Base-by-base conservation (phyloP, 2,329 filamentous ascomycete genomes). In the Emmonsia crescens region DNA sequence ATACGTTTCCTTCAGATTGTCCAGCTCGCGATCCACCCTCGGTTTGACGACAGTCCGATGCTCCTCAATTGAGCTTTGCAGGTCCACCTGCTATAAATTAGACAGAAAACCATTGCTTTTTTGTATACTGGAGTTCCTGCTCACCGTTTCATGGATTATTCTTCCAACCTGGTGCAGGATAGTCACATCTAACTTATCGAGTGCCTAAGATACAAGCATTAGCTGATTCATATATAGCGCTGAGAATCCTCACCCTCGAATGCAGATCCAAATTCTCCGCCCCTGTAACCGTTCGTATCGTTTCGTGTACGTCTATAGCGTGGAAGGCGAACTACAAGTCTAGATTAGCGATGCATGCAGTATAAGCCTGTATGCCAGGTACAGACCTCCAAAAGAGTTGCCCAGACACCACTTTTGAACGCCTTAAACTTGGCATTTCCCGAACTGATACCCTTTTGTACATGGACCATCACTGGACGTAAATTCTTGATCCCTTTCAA, bases 401-500 rank as follows among this genome's bases (percentile, higher is more conserved):
- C 82, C 92, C 90, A 96, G 16, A 87, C 83, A 38, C 84, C 86
- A 60, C 79, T 84, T 62, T 83, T 82, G 64, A 89, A 82, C 0
- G 84, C 83, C 16, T 76, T 77, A 38, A 77, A 76, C 58, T 79
- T 80, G 2, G 78, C 78, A 62, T 74, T 76, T 19, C 77, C 76
- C 52, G 75, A 74, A 68, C 85, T 86, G n/a, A 89, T 82, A 0
- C 94, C 94, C 72, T 89, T 95, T 61, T 83, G 86, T 10, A 99
- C 77, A 67, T 88, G 86, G 24, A 83, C 78, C 60, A 95, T 80
- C 0, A 85, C 78, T 2, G 82, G 81, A 27, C 84, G 84, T 71
- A 96, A 85, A 68, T 96, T 92, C 66, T 88, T 89, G 60, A 96
- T 82, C 63, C 83, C 86, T 59, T 83, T 85, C 52, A 97, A 73